Base-by-base conservation (phyloP, 495 filamentous ascomycete genomes). In the Daldinia grandis region DNA sequence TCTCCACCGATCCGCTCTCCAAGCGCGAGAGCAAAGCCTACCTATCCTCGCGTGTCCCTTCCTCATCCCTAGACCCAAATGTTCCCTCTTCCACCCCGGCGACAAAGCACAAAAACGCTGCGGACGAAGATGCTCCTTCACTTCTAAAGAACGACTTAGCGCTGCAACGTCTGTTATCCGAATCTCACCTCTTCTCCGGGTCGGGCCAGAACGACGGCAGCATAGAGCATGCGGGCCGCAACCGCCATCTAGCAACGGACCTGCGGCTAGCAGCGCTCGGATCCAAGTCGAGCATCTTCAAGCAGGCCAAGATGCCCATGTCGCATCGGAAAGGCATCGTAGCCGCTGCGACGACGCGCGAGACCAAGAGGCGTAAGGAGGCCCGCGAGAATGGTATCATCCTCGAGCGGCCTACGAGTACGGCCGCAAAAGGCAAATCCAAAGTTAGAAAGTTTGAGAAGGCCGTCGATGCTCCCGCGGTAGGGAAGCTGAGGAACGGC, bases 341-440 rank as follows among this genome's bases (percentile, higher is more conserved):
- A 9, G 84, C 86, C 3, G 91, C 92, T 62, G 86, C 87, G 3
- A 80, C 74, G 12, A 78, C 81, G 38, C 87, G 86, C 61, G 94
- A 98, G 74, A 83, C 86, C 2, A 91, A 83, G 75, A 81, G 95
- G 35, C 81, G 95, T 31, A 82, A 79, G 30, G 92, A 97, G 72
- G 95, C 95, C 6, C 87, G 86, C 70, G 94, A 98, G 80, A 96
- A 94, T 68, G 95, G 95, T 6, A 90, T 98, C 64, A 87, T 98
- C 61, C 82, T 99, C 2, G 95, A 98, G 82, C 89, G 88, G 66
- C 86, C 84, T 19, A 63, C 40, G 10, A 74, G 69, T 27, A 78
- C 62, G 25, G 55, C 19, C 5, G 21, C 42, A 4, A 72, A 68
- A 33, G 80, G 77, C 4, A 81, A 76, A 33, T 81, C 79, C 6